A percentile compares a stretch with the other conserved stretches of the same genome.
phyloP scores from a whole-genome alignment of 805 yeast genomes.

The Brettanomyces sp. region DNA sequence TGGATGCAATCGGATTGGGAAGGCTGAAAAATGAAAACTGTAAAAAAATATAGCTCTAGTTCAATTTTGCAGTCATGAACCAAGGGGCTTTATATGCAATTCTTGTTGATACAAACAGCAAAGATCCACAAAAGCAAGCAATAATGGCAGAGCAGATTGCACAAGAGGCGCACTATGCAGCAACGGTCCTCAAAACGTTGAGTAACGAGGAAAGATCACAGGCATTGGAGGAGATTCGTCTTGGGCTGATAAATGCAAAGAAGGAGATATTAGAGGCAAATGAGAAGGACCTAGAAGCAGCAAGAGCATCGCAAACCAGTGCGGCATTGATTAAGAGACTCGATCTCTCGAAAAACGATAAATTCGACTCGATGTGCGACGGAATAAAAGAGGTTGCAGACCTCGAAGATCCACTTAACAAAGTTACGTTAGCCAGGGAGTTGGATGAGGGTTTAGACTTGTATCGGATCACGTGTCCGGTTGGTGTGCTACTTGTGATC shows the following conservation, averaged over 20 bases:
- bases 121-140: not conserved
- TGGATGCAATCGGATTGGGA: too few relatives aligned
- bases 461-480: constrained; percentile 82
- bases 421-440: constrained; percentile 69
- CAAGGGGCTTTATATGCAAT: too few relatives aligned
- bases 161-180: constrained; percentile 69
- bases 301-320: constrained; percentile 51
- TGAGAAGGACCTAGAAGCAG: constrained; percentile 61
- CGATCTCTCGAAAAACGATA: constrained; percentile 73
- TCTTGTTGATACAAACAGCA: too few relatives aligned
- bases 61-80: too few relatives aligned
- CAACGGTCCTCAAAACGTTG: constrained; percentile 72
- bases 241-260: constrained; percentile 52
- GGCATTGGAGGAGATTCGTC: constrained; percentile 67
- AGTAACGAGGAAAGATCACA: constrained; percentile 61
- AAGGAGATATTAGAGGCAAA: constrained; percentile 64
- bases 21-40: too few relatives aligned
- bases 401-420: constrained; percentile 89
- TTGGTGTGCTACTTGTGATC: constrained; percentile 85
- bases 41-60: too few relatives aligned
- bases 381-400: constrained; percentile 89
- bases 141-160: constrained; percentile 73
- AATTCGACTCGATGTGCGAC: constrained; percentile 88
- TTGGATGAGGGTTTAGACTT: constrained; percentile 84
- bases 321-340: constrained; percentile 72